Evolutionary conservation across 169 alveolate genomes (phyloP).

Genomic region (Amoebophrya sp.): DNA sequence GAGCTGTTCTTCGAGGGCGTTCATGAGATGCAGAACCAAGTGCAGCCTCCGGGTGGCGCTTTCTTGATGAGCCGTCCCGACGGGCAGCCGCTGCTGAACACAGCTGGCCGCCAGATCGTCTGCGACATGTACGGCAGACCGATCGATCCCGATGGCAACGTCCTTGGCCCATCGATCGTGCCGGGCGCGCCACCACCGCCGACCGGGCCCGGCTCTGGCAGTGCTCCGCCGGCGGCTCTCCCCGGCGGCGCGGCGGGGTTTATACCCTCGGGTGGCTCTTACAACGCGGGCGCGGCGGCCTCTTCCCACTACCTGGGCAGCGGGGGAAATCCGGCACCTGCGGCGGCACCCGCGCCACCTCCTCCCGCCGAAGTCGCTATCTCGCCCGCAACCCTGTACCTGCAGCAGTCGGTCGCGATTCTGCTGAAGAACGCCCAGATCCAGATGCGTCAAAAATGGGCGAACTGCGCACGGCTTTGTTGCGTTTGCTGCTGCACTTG

Average conservation of each 20-base stretch:
- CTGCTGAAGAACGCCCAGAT: not conserved
- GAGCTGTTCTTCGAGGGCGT: not conserved
- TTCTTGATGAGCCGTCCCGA: not conserved
- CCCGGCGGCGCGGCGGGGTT: too few species aligned
- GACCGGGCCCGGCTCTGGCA: too few species aligned
- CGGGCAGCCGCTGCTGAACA: not conserved
- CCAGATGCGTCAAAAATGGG: not conserved
- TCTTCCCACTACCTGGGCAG: too few species aligned
- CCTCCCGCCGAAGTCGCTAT: too few species aligned
- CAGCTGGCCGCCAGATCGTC: not conserved
- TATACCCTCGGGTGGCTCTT: too few species aligned
- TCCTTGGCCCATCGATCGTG: not conserved
- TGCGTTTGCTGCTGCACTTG: not conserved
- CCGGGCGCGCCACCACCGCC: not conserved
- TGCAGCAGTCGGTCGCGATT: not conserved
- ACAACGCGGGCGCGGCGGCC: too few species aligned
- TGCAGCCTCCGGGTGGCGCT: not conserved
- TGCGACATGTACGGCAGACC: not conserved
- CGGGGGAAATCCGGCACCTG: too few species aligned
- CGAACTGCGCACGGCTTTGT: not conserved
- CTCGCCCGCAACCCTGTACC: too few species aligned
- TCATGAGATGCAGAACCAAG: not conserved
- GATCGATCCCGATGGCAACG: not conserved
- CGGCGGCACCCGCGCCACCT: too few species aligned
- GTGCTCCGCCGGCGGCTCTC: too few species aligned